Evolutionary conservation across 345 rosid genomes (phyloP).

Genomic region (Mangifera indica): DNA sequence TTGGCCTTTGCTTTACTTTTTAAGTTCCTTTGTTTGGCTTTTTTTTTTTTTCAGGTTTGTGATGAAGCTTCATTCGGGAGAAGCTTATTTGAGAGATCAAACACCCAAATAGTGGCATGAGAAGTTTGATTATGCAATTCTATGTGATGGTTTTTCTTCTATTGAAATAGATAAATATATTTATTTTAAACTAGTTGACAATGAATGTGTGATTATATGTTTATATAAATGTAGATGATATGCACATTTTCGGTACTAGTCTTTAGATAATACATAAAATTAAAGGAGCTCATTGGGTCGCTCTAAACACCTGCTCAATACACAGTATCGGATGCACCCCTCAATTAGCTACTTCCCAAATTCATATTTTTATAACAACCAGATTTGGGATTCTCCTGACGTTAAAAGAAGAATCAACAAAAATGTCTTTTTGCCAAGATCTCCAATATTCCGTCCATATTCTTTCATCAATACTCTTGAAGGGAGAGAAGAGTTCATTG

Average conservation of each 20-base stretch:
- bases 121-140: too few relatives aligned
- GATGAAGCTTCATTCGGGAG: constrained; percentile 44
- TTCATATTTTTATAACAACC: constrained; percentile 40
- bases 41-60: constrained; percentile 36
- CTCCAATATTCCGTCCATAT: constrained; percentile 48
- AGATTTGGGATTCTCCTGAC: constrained; percentile 44
- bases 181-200: too few relatives aligned
- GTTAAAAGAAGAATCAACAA: constrained; percentile 34
- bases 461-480: constrained; percentile 39
- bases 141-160: too few relatives aligned
- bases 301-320: constrained; percentile 45
- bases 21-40: background rate
- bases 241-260: too few relatives aligned
- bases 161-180: too few relatives aligned
- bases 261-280: too few relatives aligned
- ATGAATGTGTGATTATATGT: too few relatives aligned
- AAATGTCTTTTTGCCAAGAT: constrained; percentile 7
- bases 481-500: constrained; percentile 34
- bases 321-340: constrained; percentile 85
- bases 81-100: constrained; percentile 76
- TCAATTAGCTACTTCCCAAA: constrained; percentile 62
- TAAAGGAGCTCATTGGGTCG: constrained; percentile 39
- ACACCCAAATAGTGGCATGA: too few relatives aligned
- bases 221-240: too few relatives aligned
- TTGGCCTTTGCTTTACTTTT: background rate